Base-by-base conservation (phyloP, 257 asterid species). In the Cruciata laevipes region DNA sequence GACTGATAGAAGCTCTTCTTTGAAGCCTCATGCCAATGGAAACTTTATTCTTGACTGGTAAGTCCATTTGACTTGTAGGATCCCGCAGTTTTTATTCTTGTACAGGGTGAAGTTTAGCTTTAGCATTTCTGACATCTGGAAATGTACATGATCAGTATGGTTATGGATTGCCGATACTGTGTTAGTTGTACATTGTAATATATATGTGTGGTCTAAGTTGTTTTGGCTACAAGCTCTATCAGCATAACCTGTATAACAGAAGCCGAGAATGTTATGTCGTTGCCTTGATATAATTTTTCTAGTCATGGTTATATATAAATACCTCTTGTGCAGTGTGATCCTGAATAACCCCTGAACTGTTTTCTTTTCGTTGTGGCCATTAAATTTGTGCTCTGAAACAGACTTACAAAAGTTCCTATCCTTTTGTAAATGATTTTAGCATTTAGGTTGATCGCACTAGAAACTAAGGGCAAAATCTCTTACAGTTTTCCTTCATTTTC, bases 41-140 rank as follows among this genome's bases (percentile, higher is more conserved):
- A 87, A 87, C 83, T 76, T 90, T 56, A 87, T 94, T 74, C 86
- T 84, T 59, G 99, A 90, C 83, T 88, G 95, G 99, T 90, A 88
- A 78, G n/a, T 66, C 63, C 12, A 18, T 58, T 69, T 37, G 9
- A 69, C 73, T 23, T 31, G 64, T 66, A 42, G 11, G 24, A n/a
- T 23, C 44, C 60, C 53, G 30, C 37, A 44, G 8, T 14, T 24
- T 62, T 20, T 3, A 37, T 12, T 37, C 42, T 27, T 2, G 30
- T 1, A 27, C 30, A 27, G 30, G 12, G 27, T 37, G 3, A 35
- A 4, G 8, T 35, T 35, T 35, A 35, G 4, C 24, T 37, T 51
- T n/a, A 16, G n/a, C 51, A 38, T 40, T 17, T 71, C 49, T 40
- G 49, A 40, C 14, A 11, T 40, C 47, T 40, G n/a, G 24, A 24